Conservation (phyloP, 2,329 filamentous ascomycete species). For the Trichoderma hamatum region DNA sequence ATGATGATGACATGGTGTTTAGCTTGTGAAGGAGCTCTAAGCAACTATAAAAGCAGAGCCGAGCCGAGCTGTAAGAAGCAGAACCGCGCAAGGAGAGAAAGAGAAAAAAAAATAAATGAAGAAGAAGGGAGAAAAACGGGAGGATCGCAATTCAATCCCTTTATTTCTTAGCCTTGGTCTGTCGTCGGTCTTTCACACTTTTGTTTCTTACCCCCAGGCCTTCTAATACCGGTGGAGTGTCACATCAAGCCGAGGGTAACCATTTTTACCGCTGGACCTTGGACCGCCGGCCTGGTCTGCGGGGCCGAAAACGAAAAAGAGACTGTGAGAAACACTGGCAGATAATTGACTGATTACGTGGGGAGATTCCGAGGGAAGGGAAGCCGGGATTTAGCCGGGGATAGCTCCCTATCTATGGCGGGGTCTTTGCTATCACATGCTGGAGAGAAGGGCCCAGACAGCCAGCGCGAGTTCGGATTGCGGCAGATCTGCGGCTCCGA, state of each 20-base stretch:
- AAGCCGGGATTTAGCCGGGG: slow-evolving; percentile 4
- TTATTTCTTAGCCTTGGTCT: background rate
- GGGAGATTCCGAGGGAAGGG: background rate
- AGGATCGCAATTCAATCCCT: background rate
- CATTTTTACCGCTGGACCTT: slow-evolving; percentile 14
- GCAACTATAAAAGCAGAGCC: background rate
- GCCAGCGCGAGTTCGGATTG: too few relatives aligned
- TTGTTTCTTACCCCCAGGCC: background rate
- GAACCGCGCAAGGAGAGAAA: background rate
- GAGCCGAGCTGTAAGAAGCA: background rate
- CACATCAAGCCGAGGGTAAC: slow-evolving; percentile 34
- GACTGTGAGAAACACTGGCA: background rate
- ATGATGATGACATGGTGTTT: slow-evolving; percentile 46
- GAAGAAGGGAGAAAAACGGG: background rate
- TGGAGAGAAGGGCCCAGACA: too few relatives aligned
- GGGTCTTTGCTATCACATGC: slow-evolving; percentile 25
- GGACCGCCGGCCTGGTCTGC: background rate
- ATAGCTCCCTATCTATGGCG: background rate
- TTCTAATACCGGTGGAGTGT: background rate
- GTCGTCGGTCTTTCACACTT: background rate
- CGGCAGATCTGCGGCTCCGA: slow-evolving; percentile 23
- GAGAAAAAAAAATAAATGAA: background rate
- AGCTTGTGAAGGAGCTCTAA: background rate
- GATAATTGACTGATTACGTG: background rate
- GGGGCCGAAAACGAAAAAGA: background rate